Evolutionary conservation across 78 protist genomes (phyloP), one percentile per base, ranked within the genome.

Genomic region (Capsaspora owczarzaki): DNA sequence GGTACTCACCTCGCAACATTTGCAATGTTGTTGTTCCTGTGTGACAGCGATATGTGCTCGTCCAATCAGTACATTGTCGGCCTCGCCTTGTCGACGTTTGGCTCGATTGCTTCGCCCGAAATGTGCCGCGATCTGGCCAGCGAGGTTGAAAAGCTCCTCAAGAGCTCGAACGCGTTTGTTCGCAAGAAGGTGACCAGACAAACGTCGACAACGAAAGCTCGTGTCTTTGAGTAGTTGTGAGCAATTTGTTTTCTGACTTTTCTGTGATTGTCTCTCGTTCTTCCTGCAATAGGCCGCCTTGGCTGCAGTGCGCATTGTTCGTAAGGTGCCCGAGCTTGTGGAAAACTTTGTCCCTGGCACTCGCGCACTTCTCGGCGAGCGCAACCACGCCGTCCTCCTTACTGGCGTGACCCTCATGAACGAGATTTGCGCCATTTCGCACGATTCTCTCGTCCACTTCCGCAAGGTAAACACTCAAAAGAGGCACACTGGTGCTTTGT

Each of bases 91-190:
- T 80, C 89, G 61, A 85, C 98, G 43, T 71, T 97, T 46, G 99
- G 97, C 47, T 92, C 93, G 90, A 92, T 97, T 44, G 81, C 96
- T 33, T 89, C 96, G 35, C 51, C 83, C 1, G 97, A 95, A 27
- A 97, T 97, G 87, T 92, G 96, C 66, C 89, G 98, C 41, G 99
- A 95, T 49, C 81, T 94, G 46, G 79, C 95, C 38, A 49, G 83
- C 40, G 98, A 96, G 70, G 96, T 97, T 0, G 98, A 93, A 68
- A 86, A 89, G 87, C 80, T 96, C 25, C 40, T 96, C 35, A 74
- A 47, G 22, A 35, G 70, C 85, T 47, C 92, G 2, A 95, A 92
- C 56, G 84, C 98, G 35, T 89, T 91, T 89, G 53, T 96, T 20
- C 76, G 94, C 53, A 97, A 97, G 86, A 97, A 97, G 82, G 97